Evolutionary conservation across 139 green algal species (phyloP), one percentile per base, ranked within the genome.

Genomic region (Picocystis salinarum): DNA sequence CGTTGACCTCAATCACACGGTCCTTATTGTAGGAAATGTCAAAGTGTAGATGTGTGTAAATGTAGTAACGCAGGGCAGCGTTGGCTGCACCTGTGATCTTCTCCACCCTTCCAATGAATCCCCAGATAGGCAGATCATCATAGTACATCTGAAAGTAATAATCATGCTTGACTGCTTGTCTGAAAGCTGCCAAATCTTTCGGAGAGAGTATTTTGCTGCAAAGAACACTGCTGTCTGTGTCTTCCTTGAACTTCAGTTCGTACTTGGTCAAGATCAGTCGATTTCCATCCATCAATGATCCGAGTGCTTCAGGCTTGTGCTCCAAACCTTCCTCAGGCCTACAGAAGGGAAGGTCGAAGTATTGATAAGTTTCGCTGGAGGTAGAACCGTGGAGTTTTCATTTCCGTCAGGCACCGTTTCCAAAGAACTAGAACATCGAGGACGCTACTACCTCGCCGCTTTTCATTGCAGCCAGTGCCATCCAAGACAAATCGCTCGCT

Each of bases 71-170:
- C 37, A 41, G 12, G 17, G 56, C 46, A 24, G 55, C 34, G 23
- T 5, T 17, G n/a, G 58, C 33, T 17, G 31, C 20, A 3, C 22
- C 19, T 11, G 53, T 22, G 20, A 63, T 63, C 50, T 58, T 52
- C 48, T 56, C 33, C 31, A 77, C 62, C 52, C 82, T 91, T 41
- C 82, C 82, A 10, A 93, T 66, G 56, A 86, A 92, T 15, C 88
- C 88, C 85, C 85, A 99, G 23, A 99, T 77, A 1, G 89, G 89
- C 34, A 99, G 70, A 51, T 93, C 83, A 48, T 92, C 79, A 39
- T 50, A 66, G 28, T 73, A 82, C 73, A 91, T 85, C 70, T 94
- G 84, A 52, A 96, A 97, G 66, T 97, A 97, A 59, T 91, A 96
- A 52, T 97, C 85, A 42, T 85, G 58, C 34, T 66, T 56, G 17